These are phyloP conservation scores for Phoenix roebelenii DNA, from an alignment of 176 grass and related monocot species.

Conservation along the genomic window DNA sequence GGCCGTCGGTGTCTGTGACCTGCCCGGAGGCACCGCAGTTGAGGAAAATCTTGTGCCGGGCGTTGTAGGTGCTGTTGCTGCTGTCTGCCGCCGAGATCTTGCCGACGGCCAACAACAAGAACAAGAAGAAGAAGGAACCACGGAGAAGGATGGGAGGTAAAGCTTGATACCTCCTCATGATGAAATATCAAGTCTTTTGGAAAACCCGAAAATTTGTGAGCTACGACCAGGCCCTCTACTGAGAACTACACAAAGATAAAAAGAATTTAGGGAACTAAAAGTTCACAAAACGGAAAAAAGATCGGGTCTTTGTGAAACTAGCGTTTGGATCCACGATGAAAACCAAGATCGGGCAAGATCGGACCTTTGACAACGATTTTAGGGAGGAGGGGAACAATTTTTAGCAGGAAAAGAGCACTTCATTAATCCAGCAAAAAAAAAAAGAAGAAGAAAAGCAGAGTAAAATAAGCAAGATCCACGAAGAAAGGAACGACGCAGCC, in stretches of 20 bases:
- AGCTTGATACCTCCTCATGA: neutral
- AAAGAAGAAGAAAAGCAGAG: too few relatives aligned
- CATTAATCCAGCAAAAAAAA: neutral
- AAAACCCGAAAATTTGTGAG: too few relatives aligned
- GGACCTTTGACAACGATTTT: too few relatives aligned
- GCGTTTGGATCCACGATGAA: neutral
- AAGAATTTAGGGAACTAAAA: too few relatives aligned
- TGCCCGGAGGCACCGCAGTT: slow-evolving; percentile 31
- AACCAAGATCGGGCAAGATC: neutral
- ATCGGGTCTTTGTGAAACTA: neutral
- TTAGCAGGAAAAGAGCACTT: neutral
- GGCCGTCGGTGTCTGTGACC: neutral
- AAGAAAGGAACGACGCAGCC: too few relatives aligned
- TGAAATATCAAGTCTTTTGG: neutral
- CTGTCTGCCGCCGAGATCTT: neutral
- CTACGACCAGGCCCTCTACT: too few relatives aligned
- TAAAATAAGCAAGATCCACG: too few relatives aligned
- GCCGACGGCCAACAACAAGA: slow-evolving; percentile 3
- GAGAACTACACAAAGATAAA: neutral
- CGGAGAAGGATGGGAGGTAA: neutral
- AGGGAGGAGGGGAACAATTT: too few relatives aligned
- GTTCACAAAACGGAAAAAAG: too few relatives aligned
- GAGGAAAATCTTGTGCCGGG: slow-evolving; percentile 20
- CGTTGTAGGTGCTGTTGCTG: neutral
- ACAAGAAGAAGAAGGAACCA: slow-evolving; percentile 14